Percentiles rank a stretch among this genome's conserved stretches.
These are phyloP conservation scores for Physcomitrellopsis africana DNA, from an alignment of 225 moss, liverwort and hornwort species.

Conservation along the genomic window DNA sequence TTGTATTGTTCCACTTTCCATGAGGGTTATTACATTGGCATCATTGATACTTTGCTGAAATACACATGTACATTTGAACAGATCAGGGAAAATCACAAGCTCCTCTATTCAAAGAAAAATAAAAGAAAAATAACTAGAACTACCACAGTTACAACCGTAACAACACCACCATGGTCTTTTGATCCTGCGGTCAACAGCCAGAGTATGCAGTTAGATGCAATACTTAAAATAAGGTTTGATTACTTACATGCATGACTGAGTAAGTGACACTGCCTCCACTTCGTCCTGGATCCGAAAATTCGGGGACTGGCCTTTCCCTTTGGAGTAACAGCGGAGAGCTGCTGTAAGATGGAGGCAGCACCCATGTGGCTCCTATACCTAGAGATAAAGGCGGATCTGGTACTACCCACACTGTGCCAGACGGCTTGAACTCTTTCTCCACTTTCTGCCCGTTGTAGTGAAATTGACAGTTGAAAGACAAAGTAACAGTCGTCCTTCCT, in stretches of 20 bases:
- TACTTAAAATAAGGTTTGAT: neutral
- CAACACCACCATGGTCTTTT: slow-evolving; percentile 26
- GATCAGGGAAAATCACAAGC: slow-evolving; percentile 26
- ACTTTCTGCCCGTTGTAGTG: slow-evolving; percentile 56
- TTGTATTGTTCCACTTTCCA: slow-evolving; percentile 71
- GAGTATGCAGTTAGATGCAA: neutral
- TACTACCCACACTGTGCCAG: slow-evolving; percentile 84
- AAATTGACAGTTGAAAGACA: slow-evolving; percentile 79
- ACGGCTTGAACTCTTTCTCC: slow-evolving; percentile 73
- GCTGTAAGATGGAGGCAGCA: slow-evolving; percentile 76
- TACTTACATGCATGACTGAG: slow-evolving; percentile 85
- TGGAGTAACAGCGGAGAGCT: slow-evolving; percentile 83
- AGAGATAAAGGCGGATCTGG: slow-evolving; percentile 87
- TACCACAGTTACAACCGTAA: neutral
- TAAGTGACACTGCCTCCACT: slow-evolving; percentile 70
- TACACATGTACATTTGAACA: slow-evolving; percentile 13
- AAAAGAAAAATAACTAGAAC: slow-evolving; percentile 5
- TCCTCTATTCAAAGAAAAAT: slow-evolving; percentile 4
- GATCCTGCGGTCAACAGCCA: neutral
- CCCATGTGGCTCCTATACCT: slow-evolving; percentile 85
- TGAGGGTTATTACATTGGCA: slow-evolving; percentile 60
- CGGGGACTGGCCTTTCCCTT: slow-evolving; percentile 67
- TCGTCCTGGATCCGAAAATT: slow-evolving; percentile 58
- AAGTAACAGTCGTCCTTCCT: slow-evolving; percentile 73
- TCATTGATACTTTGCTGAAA: slow-evolving; percentile 69